A percentile compares a stretch with the other conserved stretches of the same genome.
phyloP scores from a whole-genome alignment of 148 eudicot species.

The Chenopodium formosanum region DNA sequence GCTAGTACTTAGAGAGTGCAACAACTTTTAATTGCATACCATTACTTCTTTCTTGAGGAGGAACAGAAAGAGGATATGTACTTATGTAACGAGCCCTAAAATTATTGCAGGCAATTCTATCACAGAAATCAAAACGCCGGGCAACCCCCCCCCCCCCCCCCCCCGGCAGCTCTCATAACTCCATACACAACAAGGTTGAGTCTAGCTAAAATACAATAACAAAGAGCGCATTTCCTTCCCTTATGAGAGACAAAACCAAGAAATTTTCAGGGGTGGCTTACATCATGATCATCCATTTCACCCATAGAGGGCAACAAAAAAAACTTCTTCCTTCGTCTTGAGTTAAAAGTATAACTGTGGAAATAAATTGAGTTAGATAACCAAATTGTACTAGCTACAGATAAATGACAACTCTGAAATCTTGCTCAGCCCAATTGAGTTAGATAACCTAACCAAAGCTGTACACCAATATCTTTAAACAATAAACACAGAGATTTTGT shows the following conservation, averaged over 20 bases:
- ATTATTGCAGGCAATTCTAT: not conserved
- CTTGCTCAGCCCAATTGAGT: not conserved
- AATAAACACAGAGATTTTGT: not conserved
- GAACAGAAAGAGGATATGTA: not conserved
- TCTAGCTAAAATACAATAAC: not conserved
- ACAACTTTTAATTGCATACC: not conserved
- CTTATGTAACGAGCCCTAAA: not conserved
- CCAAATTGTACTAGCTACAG: not conserved
- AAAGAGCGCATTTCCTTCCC: not conserved
- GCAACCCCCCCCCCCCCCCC: not conserved
- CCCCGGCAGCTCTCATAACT: not conserved
- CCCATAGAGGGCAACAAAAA: not conserved
- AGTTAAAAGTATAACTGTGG: not conserved
- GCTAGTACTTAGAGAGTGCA: not conserved
- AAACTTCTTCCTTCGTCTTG: not conserved
- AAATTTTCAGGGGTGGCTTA: not conserved
- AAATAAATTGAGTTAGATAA: no score
- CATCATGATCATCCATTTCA: not conserved
- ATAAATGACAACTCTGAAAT: not conserved
- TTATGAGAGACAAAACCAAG: not conserved
- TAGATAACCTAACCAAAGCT: not conserved
- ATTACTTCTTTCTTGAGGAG: not conserved
- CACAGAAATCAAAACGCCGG: not conserved
- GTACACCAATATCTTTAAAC: not conserved
- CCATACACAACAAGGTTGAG: not conserved